These are phyloP conservation scores for Phytophthora pistaciae DNA, from an alignment of 352 stramenopile genomes.

Conservation along the genomic window DNA sequence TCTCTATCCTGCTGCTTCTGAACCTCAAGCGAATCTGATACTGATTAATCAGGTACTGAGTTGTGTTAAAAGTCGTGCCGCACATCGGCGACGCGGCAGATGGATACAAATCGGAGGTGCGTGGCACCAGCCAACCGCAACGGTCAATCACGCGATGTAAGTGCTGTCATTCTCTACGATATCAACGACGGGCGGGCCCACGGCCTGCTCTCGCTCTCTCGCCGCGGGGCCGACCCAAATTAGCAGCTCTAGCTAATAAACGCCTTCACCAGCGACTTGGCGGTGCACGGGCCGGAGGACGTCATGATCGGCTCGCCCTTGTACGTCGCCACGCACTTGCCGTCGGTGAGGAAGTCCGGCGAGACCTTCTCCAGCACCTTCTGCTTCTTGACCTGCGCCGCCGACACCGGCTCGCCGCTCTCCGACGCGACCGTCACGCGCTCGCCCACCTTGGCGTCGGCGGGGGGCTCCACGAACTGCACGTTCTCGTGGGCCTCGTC, in stretches of 20 bases:
- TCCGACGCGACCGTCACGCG: constrained; percentile 89
- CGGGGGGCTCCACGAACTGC: constrained; percentile 95
- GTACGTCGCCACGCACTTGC: constrained; percentile 76
- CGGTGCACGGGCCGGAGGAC: constrained; percentile 64
- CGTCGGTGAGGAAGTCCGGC: constrained; percentile 77
- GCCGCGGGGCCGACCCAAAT: constrained; percentile 3
- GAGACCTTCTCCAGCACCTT: constrained; percentile 87
- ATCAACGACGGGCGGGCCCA: constrained; percentile 9
- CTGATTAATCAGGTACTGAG: background rate
- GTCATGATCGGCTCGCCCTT: constrained; percentile 82
- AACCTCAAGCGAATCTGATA: background rate
- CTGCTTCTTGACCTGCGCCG: constrained; percentile 89
- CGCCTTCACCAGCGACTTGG: constrained; percentile 68
- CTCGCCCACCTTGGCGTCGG: constrained; percentile 93
- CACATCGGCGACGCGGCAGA: background rate
- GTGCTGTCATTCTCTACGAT: constrained; percentile 23
- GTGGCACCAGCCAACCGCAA: background rate
- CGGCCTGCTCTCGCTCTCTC: constrained; percentile 5
- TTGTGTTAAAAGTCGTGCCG: background rate
- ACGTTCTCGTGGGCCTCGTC: constrained; percentile 91
- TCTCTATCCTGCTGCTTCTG: no score
- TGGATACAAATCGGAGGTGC: background rate
- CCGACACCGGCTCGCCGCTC: constrained; percentile 74
- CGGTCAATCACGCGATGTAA: background rate
- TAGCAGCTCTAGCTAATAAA: constrained; percentile 70